Percentiles rank a stretch among this genome's conserved stretches.
These are phyloP conservation scores for Penicillium ucsense DNA, from an alignment of 495 filamentous ascomycete species.

Conservation along the genomic window DNA sequence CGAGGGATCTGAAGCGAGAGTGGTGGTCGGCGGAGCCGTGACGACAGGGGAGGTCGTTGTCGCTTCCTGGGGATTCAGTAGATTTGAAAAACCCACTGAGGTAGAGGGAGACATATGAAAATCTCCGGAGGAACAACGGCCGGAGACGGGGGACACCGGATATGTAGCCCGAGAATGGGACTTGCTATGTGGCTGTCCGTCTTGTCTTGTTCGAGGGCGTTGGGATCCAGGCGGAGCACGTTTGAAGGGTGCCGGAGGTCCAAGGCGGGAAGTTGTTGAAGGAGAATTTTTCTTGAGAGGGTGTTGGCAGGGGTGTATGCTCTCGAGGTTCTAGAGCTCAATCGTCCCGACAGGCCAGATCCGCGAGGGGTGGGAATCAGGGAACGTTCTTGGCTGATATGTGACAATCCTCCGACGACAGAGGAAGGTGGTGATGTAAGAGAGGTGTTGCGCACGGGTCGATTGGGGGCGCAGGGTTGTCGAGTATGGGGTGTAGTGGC, in stretches of 20 bases:
- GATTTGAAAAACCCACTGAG: slow-evolving; percentile 69
- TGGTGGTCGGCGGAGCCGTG: slow-evolving; percentile 19
- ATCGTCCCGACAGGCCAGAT: slow-evolving; percentile 23
- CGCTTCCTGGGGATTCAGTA: slow-evolving; percentile 54
- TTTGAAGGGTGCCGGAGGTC: neutral
- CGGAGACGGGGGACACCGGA: slow-evolving; percentile 14
- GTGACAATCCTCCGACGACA: neutral
- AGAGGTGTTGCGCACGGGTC: slow-evolving; percentile 1
- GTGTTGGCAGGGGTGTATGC: neutral
- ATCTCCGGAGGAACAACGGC: slow-evolving; percentile 4
- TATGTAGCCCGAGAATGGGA: slow-evolving; percentile 8
- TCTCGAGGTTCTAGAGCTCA: slow-evolving; percentile 9
- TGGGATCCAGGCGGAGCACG: too few species aligned
- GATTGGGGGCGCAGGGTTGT: slow-evolving; percentile 18
- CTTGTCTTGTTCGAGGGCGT: neutral
- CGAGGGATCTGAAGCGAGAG: slow-evolving; percentile 30
- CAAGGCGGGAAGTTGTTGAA: slow-evolving; percentile 13
- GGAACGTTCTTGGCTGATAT: neutral
- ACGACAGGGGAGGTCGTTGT: slow-evolving; percentile 7
- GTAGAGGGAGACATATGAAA: slow-evolving; percentile 66
- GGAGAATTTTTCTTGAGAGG: slow-evolving; percentile 16
- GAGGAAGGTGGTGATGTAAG: neutral
- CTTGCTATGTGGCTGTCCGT: neutral
- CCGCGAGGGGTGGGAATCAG: slow-evolving; percentile 9
- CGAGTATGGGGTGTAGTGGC: too few species aligned